These are phyloP conservation scores for Collybia mongolica DNA, from an alignment of 768 basidiomycete species.

Conservation along the genomic window DNA sequence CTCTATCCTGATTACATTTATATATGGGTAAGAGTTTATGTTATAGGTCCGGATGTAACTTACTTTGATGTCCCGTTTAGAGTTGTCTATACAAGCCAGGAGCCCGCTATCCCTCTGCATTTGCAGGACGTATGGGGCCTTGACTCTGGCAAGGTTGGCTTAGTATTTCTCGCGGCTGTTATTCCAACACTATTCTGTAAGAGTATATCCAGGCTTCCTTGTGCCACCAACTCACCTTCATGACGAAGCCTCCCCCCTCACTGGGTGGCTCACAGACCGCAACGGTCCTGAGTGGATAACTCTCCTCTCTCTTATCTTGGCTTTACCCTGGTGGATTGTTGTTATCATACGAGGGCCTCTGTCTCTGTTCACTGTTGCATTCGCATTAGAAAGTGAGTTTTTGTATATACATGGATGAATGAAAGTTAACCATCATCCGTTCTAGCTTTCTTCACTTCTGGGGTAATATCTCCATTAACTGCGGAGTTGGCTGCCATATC, in stretches of 20 bases:
- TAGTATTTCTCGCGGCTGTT: constrained; percentile 66
- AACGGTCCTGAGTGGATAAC: constrained; percentile 57
- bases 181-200: constrained; percentile 65
- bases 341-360: constrained; percentile 46
- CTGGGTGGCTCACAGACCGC: constrained; percentile 60
- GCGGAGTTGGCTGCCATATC: constrained; percentile 67
- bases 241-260: constrained; percentile 51
- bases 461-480: constrained; percentile 58
- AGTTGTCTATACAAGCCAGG: constrained; percentile 45
- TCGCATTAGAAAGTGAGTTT: constrained; percentile 55
- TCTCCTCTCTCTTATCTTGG: constrained; percentile 41
- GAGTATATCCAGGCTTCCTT: constrained; percentile 13
- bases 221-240: not conserved
- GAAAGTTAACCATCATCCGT: not conserved
- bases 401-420: no score
- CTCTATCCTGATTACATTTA: constrained; percentile 42
- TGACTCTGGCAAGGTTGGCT: constrained; percentile 50
- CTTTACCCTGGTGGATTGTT: constrained; percentile 65
- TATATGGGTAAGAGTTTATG: constrained; percentile 47
- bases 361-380: constrained; percentile 44
- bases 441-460: constrained; percentile 62
- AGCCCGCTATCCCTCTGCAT: constrained; percentile 58
- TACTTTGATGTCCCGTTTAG: constrained; percentile 24
- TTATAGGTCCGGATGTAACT: not conserved
- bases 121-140: constrained; percentile 49